Evolutionary conservation across 2,329 filamentous ascomycete genomes (phyloP).

Genomic region (Sclerotiophoma versabilis): DNA sequence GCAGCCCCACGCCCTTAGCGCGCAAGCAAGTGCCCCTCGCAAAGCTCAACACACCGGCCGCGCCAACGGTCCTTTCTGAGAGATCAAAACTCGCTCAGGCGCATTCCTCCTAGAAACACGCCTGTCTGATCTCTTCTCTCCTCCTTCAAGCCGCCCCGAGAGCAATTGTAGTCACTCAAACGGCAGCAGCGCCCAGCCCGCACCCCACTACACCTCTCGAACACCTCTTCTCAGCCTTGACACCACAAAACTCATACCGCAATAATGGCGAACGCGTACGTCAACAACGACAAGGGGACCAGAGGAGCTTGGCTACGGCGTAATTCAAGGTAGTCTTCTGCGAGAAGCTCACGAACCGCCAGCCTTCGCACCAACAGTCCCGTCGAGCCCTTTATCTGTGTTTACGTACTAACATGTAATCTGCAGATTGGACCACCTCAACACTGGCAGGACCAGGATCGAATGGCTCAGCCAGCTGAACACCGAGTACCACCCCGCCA

Average conservation of each 20-base stretch:
- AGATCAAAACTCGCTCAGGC: conserved; percentile 32
- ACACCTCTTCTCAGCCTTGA: conserved; percentile 12
- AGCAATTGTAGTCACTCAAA: conserved; percentile 21
- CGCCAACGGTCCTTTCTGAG: conserved; percentile 29
- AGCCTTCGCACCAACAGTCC: conserved; percentile 2
- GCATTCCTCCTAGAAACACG: conserved; percentile 22
- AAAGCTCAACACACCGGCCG: conserved; percentile 30
- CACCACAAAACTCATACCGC: conserved; percentile 16
- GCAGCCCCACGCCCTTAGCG: conserved; percentile 36
- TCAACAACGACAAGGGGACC: conserved; percentile 13
- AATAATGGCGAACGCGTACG: conserved; percentile 73
- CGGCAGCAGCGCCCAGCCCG: conserved; percentile 25
- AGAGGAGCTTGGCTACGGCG: conserved; percentile 16
- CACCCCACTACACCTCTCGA: conserved; percentile 23
- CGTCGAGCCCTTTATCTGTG: not conserved
- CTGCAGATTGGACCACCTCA: conserved; percentile 72
- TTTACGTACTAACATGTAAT: conserved; percentile 15
- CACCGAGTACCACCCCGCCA: conserved; percentile 84
- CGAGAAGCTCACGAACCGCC: conserved; percentile 12
- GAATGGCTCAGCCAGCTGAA: conserved; percentile 81
- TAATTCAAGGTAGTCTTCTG: conserved; percentile 10
- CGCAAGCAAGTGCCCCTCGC: conserved; percentile 28
- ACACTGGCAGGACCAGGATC: conserved; percentile 71
- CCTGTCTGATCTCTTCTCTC: conserved; percentile 10
- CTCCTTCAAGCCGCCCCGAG: conserved; percentile 7